Conservation (phyloP, 345 rosid species). For the Rhodomyrtus tomentosa region DNA sequence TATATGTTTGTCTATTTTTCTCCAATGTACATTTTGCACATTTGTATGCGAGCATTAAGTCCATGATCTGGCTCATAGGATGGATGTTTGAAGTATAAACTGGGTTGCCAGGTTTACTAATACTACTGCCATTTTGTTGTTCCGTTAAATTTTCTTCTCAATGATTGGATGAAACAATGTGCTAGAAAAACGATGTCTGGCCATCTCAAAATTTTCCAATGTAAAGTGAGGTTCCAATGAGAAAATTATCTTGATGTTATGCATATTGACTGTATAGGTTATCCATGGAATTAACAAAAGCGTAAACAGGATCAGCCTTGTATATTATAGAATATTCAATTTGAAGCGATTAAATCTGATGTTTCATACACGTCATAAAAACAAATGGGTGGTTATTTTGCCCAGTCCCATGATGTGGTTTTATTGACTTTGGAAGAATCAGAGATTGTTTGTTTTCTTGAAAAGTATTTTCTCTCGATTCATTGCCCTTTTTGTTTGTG, state of each 20-base stretch:
- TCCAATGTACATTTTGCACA: background rate
- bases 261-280: background rate
- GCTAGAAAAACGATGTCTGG: background rate
- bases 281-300: background rate
- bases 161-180: background rate
- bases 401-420: background rate
- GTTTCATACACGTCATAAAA: background rate
- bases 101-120: background rate
- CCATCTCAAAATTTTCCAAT: background rate
- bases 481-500: background rate
- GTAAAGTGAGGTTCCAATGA: background rate
- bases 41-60: background rate
- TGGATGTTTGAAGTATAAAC: background rate
- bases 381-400: background rate
- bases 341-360: background rate
- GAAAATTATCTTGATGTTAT: background rate
- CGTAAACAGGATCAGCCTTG: background rate
- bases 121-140: background rate
- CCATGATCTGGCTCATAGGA: background rate
- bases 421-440: background rate
- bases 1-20: background rate
- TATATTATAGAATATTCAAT: background rate
- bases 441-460: background rate
- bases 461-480: background rate
- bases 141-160: background rate